phyloP scores from a whole-genome alignment of 1,284 basidiomycete species.

The Trametes polyzona region DNA sequence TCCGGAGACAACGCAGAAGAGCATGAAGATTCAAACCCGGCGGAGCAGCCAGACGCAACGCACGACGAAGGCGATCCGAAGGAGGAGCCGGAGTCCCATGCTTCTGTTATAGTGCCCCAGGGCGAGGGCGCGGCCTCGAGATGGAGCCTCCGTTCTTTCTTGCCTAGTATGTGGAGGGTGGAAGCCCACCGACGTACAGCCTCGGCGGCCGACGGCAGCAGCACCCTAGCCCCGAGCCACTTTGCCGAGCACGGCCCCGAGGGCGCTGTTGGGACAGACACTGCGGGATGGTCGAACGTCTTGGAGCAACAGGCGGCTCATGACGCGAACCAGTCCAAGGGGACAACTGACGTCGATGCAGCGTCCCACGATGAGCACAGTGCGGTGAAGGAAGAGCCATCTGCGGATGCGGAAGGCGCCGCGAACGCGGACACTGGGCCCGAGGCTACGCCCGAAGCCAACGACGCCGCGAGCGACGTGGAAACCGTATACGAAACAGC shows the following conservation, averaged over 20 bases:
- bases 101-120: neutral
- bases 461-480: too few relatives aligned
- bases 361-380: too few relatives aligned
- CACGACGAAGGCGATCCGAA: neutral
- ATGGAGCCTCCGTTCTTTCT: constrained; percentile 2
- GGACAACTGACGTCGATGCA: too few relatives aligned
- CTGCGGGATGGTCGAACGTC: neutral
- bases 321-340: neutral
- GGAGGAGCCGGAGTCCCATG: neutral
- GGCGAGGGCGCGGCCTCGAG: neutral
- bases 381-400: too few relatives aligned
- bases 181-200: neutral
- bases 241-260: neutral
- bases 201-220: constrained; percentile 1
- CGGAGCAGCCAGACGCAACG: too few relatives aligned
- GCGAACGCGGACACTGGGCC: too few relatives aligned
- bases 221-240: neutral
- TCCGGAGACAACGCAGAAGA: too few relatives aligned
- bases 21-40: too few relatives aligned
- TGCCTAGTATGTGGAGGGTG: neutral
- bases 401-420: too few relatives aligned
- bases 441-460: too few relatives aligned
- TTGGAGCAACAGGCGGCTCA: neutral
- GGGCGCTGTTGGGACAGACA: neutral
- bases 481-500: too few relatives aligned